These are phyloP conservation scores for Gracilaria gracilis DNA, from an alignment of 23 red algal genomes.

Conservation along the genomic window DNA sequence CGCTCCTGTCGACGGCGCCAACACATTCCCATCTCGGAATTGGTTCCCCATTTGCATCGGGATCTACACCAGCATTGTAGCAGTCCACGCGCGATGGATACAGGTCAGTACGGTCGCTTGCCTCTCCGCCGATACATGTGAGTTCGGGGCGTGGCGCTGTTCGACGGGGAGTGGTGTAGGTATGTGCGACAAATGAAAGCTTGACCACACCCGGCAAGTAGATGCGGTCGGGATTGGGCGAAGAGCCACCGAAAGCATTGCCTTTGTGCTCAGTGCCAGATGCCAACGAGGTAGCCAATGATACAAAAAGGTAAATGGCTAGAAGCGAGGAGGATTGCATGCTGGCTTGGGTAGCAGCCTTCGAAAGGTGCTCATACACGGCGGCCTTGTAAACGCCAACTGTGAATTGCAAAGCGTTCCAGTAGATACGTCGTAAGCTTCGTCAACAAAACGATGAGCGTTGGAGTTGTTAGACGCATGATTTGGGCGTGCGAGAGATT, in stretches of 20 bases:
- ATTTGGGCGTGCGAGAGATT: not conserved
- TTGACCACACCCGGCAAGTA: slow-evolving; percentile 22
- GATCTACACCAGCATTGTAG: slow-evolving; percentile 48
- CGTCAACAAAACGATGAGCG: not conserved
- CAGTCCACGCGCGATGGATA: slow-evolving; percentile 56
- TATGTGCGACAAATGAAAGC: slow-evolving; percentile 20
- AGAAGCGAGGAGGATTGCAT: not conserved
- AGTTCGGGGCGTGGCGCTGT: slow-evolving; percentile 30
- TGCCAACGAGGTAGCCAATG: not conserved
- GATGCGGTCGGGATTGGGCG: slow-evolving; percentile 10
- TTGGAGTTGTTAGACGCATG: slow-evolving; percentile 1
- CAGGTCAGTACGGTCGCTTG: not conserved
- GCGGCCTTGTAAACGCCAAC: slow-evolving; percentile 2
- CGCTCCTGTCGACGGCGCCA: slow-evolving; percentile 25
- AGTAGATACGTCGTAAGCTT: not conserved
- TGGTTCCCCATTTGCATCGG: not conserved
- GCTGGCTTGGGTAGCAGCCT: not conserved
- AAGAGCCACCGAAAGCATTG: slow-evolving; percentile 1
- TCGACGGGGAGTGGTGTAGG: slow-evolving; percentile 32
- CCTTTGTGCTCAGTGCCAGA: not conserved
- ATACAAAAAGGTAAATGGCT: not conserved
- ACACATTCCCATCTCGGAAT: slow-evolving; percentile 37
- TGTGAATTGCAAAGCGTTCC: not conserved
- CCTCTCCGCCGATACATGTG: slow-evolving; percentile 42
- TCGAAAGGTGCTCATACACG: not conserved